phyloP scores from a whole-genome alignment of 2,329 filamentous ascomycete genomes.

The Epichloe scottii region DNA sequence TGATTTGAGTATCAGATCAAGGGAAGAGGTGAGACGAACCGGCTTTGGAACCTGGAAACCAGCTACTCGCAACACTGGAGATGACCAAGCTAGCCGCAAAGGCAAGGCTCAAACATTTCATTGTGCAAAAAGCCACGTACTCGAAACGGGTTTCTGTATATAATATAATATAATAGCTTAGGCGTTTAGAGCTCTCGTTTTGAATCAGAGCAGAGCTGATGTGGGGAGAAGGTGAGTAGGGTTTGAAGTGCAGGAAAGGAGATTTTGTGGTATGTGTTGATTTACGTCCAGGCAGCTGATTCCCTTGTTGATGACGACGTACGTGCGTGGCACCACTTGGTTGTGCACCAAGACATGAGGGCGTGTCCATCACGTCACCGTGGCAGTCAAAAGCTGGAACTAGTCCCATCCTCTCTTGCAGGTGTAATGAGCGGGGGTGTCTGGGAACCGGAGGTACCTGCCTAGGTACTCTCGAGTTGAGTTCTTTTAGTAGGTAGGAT shows the following conservation, averaged over 20 bases:
- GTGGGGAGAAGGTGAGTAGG: not conserved
- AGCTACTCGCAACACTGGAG: constrained; percentile 61
- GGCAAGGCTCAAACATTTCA: constrained; percentile 66
- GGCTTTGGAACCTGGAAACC: constrained; percentile 64
- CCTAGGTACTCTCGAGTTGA: not conserved
- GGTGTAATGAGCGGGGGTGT: not conserved
- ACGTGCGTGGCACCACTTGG: not conserved
- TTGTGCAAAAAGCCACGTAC: constrained; percentile 27
- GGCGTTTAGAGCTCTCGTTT: not conserved
- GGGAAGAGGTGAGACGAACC: constrained; percentile 41
- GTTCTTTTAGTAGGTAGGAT: not conserved
- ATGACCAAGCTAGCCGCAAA: constrained; percentile 61
- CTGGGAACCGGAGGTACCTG: not conserved
- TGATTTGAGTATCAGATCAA: not conserved
- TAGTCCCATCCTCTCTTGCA: not conserved
- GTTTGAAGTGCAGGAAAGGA: not conserved
- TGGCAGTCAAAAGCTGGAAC: not conserved
- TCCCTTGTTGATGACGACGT: constrained; percentile 1
- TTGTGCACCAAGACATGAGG: not conserved
- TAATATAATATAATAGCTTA: not conserved
- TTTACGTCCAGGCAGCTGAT: not conserved
- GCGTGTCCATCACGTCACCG: constrained; percentile 10
- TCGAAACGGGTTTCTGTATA: not conserved
- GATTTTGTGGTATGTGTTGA: not conserved
- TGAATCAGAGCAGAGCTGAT: not conserved